Conservation (phyloP, 768 basidiomycete genomes). For the Crucibulum laeve region DNA sequence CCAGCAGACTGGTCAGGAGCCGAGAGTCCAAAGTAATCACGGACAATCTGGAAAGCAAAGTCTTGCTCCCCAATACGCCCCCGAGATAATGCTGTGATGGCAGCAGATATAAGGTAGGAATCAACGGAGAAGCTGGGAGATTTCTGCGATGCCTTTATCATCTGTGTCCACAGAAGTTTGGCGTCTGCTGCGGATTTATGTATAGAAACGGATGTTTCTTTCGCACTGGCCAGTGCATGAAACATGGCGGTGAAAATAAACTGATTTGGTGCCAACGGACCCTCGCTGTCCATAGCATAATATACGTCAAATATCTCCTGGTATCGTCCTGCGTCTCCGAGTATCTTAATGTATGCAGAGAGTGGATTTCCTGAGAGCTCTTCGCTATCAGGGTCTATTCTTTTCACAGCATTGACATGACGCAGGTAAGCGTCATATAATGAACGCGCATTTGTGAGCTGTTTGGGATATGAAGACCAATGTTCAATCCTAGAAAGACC, state of each 20-base stretch:
- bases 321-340: constrained; percentile 54
- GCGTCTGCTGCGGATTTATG: constrained; percentile 59
- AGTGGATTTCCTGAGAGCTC: constrained; percentile 50
- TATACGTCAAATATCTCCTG: constrained; percentile 76
- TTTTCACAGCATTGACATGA: constrained; percentile 45
- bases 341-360: constrained; percentile 60
- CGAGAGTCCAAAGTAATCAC: constrained; percentile 59
- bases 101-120: constrained; percentile 43
- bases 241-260: constrained; percentile 67
- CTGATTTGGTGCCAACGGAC: constrained; percentile 55
- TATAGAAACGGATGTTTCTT: constrained; percentile 15
- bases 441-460: constrained; percentile 55
- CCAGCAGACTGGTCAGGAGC: constrained; percentile 35
- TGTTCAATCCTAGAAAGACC: constrained; percentile 59
- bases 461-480: constrained; percentile 56
- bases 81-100: constrained; percentile 50
- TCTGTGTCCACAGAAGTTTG: constrained; percentile 66
- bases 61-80: constrained; percentile 57
- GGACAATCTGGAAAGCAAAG: constrained; percentile 62
- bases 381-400: constrained; percentile 37
- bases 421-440: constrained; percentile 56
- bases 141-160: constrained; percentile 48
- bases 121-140: constrained; percentile 46
- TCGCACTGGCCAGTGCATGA: constrained; percentile 33
- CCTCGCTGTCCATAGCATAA: constrained; percentile 59